These are phyloP conservation scores for Microcyclospora tardicrescens DNA, from an alignment of 2,329 filamentous ascomycete genomes.

Conservation along the genomic window DNA sequence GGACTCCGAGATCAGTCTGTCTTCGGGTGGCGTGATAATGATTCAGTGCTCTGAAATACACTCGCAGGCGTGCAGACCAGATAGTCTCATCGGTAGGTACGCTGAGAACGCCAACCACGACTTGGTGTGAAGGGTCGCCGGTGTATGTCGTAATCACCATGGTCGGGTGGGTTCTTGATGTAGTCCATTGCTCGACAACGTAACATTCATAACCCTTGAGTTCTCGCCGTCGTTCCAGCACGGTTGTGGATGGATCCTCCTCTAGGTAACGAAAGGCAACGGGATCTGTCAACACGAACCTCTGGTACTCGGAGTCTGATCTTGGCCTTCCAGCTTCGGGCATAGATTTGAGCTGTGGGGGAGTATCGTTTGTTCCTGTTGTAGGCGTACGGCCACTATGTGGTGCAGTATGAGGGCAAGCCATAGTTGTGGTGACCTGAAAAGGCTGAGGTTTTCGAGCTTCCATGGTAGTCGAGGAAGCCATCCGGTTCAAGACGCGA, in stretches of 20 bases:
- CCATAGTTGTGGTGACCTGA: too few species aligned
- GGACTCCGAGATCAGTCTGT: constrained; percentile 65
- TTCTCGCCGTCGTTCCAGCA: constrained; percentile 57
- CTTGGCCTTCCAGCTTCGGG: constrained; percentile 2
- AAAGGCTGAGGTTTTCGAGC: too few species aligned
- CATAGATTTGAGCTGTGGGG: constrained; percentile 1
- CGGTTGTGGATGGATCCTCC: constrained; percentile 62
- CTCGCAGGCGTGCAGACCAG: constrained; percentile 66
- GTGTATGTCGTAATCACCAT: constrained; percentile 89
- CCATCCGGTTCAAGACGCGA: too few species aligned
- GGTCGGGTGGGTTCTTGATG: constrained; percentile 78
- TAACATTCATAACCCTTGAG: constrained; percentile 85
- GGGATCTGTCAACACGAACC: constrained; percentile 52
- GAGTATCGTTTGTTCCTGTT: background rate
- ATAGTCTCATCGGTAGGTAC: constrained; percentile 66
- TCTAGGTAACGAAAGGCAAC: constrained; percentile 66
- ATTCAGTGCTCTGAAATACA: constrained; percentile 77
- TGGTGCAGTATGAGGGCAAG: background rate
- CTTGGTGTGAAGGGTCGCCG: constrained; percentile 64
- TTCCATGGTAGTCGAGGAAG: too few species aligned
- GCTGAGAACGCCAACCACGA: constrained; percentile 68
- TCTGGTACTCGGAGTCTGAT: constrained; percentile 33
- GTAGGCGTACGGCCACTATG: background rate
- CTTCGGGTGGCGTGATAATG: constrained; percentile 75
- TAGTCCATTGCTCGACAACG: constrained; percentile 94